Percentiles rank a stretch among this genome's conserved stretches.
Evolutionary conservation across 495 filamentous ascomycete species (phyloP).

Genomic region (Talaromyces nanjingensis): DNA sequence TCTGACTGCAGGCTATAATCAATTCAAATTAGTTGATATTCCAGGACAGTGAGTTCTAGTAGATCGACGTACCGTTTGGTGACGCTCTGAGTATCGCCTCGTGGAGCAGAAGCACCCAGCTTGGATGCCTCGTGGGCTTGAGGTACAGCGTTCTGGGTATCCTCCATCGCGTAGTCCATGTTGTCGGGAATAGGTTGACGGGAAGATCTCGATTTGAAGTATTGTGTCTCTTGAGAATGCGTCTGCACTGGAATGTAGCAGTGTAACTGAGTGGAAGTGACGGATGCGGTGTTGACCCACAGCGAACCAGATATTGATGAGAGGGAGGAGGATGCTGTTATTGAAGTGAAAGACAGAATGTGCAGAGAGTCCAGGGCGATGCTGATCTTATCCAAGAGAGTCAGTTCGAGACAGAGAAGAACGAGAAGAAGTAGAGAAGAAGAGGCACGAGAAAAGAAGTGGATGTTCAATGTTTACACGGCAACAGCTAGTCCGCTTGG

Average conservation of each 20-base stretch:
- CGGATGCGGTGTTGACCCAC: constrained; percentile 6
- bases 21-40: neutral
- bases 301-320: neutral
- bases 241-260: constrained; percentile 2
- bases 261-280: neutral
- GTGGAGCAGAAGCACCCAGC: constrained; percentile 48
- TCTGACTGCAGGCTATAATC: constrained; percentile 79
- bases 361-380: neutral
- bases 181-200: neutral
- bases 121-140: constrained; percentile 52
- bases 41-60: neutral
- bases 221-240: neutral
- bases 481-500: constrained; percentile 10
- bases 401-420: neutral
- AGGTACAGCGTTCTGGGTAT: constrained; percentile 64
- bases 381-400: neutral
- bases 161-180: constrained; percentile 65
- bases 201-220: constrained; percentile 1
- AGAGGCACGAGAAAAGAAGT: neutral
- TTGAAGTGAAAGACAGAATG: neutral
- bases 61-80: constrained; percentile 57
- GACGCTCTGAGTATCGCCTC: constrained; percentile 62
- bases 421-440: constrained; percentile 1
- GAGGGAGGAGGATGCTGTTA: neutral
- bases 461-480: constrained; percentile 18